Percentiles rank a stretch among this genome's conserved stretches.
Conservation (phyloP, 139 green algal species). For the Micractinium conductrix region DNA sequence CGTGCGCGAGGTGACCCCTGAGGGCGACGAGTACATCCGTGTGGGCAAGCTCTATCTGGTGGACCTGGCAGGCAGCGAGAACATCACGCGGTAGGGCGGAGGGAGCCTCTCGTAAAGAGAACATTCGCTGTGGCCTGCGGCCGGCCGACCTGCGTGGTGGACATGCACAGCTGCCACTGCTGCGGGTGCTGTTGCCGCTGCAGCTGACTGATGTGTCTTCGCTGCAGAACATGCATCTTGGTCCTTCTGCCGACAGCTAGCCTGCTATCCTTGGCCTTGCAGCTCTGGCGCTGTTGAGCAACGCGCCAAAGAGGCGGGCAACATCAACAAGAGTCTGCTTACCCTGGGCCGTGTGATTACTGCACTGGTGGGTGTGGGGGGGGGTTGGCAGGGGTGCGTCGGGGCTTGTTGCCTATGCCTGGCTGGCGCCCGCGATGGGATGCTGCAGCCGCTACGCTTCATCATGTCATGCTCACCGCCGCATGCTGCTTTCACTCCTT, state of each 20-base stretch:
- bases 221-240: no score
- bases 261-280: no score
- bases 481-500: background rate
- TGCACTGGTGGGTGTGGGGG: constrained; percentile 63
- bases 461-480: background rate
- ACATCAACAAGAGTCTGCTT: constrained; percentile 98
- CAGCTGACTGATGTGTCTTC: no score
- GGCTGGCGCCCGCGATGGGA: no score
- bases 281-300: constrained; percentile 88
- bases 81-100: constrained; percentile 81
- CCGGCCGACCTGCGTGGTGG: no score
- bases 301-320: constrained; percentile 90
- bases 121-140: no score
- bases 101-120: no score
- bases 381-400: background rate
- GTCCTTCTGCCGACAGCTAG: no score
- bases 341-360: constrained; percentile 98
- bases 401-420: no score
- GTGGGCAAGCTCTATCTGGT: constrained; percentile 99
- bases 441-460: no score
- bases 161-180: no score
- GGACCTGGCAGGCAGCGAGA: constrained; percentile 97
- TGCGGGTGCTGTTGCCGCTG: no score
- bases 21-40: constrained; percentile 98
- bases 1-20: constrained; percentile 87